A percentile compares a stretch with the other conserved stretches of the same genome.
Conservation (phyloP, 1,284 basidiomycete species). For the Schizophyllum commune region DNA sequence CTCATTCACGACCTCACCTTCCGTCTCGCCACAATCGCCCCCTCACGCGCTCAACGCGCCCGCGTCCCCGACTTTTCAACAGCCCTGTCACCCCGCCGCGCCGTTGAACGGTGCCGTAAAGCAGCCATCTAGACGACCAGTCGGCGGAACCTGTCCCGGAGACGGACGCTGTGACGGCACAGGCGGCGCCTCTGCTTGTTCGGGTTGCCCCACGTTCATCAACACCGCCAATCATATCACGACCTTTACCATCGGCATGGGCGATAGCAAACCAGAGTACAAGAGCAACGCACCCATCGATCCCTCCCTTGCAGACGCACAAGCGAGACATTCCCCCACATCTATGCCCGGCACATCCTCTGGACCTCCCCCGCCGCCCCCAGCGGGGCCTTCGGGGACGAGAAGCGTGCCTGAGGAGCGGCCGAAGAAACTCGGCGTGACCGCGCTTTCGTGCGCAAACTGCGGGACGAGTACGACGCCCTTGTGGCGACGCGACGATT, state of each 20-base stretch:
- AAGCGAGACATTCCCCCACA: conserved; percentile 1
- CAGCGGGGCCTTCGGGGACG: neutral
- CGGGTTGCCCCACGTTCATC: conserved; percentile 92
- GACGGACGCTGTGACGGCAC: conserved; percentile 94
- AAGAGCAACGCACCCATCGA: neutral
- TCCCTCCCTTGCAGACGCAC: conserved; percentile 2
- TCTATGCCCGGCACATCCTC: conserved; percentile 4
- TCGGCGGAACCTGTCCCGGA: conserved; percentile 82
- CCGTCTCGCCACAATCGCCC: conserved; percentile 15
- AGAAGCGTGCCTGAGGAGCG: neutral
- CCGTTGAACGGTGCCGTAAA: neutral
- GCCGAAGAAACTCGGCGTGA: neutral
- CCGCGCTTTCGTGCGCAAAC: conserved; percentile 78
- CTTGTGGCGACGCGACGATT: conserved; percentile 89
- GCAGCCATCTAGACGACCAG: conserved; percentile 12
- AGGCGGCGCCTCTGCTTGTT: conserved; percentile 84
- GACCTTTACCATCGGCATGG: neutral
- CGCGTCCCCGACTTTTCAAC: neutral
- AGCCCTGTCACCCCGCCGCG: neutral
- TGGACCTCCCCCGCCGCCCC: neutral
- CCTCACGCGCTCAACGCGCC: neutral
- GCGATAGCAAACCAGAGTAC: neutral
- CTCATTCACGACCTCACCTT: conserved; percentile 12
- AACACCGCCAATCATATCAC: conserved; percentile 39
- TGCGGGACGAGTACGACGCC: conserved; percentile 94